These are phyloP conservation scores for Inga oerstediana DNA, from an alignment of 306 rosid species.

Conservation along the genomic window DNA sequence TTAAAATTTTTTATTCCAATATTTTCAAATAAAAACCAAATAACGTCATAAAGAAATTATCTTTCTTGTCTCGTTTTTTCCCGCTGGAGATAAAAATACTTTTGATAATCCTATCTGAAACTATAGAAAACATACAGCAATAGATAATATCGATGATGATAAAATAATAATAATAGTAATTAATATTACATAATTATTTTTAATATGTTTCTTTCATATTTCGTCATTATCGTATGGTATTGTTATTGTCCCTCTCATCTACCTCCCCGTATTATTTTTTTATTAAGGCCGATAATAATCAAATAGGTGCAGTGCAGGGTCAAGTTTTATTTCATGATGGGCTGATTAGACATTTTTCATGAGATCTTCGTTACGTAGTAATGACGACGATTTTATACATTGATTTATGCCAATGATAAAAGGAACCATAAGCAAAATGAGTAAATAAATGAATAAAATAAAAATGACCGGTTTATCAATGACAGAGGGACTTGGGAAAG, in stretches of 20 bases:
- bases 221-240: background rate
- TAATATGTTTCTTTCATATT: background rate
- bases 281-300: background rate
- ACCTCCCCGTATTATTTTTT: background rate
- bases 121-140: background rate
- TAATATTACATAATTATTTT: background rate
- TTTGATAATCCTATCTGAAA: background rate
- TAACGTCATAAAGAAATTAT: background rate
- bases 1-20: background rate
- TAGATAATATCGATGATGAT: background rate
- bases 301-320: background rate
- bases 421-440: background rate
- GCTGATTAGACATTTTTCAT: background rate
- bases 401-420: background rate
- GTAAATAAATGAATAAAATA: background rate
- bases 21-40: background rate
- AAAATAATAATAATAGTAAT: background rate
- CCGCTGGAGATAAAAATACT: background rate
- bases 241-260: background rate
- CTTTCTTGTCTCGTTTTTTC: background rate
- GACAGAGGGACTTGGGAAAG: background rate
- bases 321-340: background rate
- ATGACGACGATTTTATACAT: background rate
- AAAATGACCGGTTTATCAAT: background rate
- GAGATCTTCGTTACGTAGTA: background rate